These are phyloP conservation scores for Hypomontagnella monticulosa DNA, from an alignment of 495 filamentous ascomycete genomes.

Conservation along the genomic window DNA sequence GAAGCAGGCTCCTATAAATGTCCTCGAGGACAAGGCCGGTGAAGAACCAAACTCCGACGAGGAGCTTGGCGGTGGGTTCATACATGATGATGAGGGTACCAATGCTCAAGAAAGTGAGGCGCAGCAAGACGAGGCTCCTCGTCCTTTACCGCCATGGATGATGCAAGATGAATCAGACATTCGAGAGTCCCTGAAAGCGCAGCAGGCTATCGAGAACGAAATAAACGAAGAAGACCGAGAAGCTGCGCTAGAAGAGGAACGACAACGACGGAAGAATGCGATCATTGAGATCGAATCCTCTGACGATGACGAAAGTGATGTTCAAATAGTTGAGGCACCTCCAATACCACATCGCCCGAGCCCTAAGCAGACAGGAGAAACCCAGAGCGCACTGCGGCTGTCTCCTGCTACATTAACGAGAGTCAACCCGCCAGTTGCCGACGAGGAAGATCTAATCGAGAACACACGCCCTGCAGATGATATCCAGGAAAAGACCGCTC, in stretches of 20 bases:
- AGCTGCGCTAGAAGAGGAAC: constrained; percentile 60
- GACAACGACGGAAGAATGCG: constrained; percentile 42
- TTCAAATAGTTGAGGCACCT: constrained; percentile 65
- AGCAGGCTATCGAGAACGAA: constrained; percentile 54
- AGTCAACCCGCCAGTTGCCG: constrained; percentile 23
- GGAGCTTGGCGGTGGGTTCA: constrained; percentile 74
- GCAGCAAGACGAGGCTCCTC: constrained; percentile 38
- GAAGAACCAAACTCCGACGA: constrained; percentile 53
- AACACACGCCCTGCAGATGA: constrained; percentile 43
- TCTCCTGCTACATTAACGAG: constrained; percentile 38
- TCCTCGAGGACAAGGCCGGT: constrained; percentile 35
- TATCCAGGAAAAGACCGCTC: constrained; percentile 54
- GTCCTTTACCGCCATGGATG: constrained; percentile 90
- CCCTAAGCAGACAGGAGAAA: constrained; percentile 1
- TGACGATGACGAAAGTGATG: constrained; percentile 59
- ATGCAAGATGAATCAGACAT: constrained; percentile 62
- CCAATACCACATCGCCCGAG: constrained; percentile 30
- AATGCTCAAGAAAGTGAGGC: constrained; percentile 49
- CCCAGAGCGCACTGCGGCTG: constrained; percentile 23
- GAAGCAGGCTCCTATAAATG: constrained; percentile 43
- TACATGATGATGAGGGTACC: constrained; percentile 49
- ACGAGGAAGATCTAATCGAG: constrained; percentile 13
- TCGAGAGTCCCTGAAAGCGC: constrained; percentile 59
- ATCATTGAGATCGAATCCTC: constrained; percentile 59
- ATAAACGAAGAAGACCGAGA: constrained; percentile 62